phyloP scores from a whole-genome alignment of 1,284 basidiomycete species.

The Ceratobasidium sp. region DNA sequence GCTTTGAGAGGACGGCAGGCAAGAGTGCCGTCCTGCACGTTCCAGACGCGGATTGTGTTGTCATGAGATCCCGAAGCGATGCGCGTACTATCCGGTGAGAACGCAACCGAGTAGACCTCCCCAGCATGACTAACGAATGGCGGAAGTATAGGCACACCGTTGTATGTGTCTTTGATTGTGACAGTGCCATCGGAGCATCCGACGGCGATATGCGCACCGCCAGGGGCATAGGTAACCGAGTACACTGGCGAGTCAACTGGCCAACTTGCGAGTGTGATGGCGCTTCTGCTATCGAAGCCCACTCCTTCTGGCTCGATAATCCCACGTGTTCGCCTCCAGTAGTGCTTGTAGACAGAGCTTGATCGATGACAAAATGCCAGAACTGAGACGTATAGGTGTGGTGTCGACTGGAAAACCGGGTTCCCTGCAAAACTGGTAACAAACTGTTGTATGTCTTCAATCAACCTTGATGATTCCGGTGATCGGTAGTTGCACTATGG shows the following conservation, averaged over 20 bases:
- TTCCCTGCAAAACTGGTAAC: background rate
- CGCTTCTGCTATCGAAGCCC: too few relatives aligned
- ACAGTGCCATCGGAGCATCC: too few relatives aligned
- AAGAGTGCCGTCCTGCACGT: slow-evolving; percentile 14
- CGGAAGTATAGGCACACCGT: too few relatives aligned
- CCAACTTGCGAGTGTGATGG: too few relatives aligned
- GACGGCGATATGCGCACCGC: too few relatives aligned
- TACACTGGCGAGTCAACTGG: too few relatives aligned
- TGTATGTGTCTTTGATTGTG: too few relatives aligned
- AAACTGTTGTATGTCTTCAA: background rate
- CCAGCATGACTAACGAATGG: background rate
- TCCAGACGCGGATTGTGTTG: slow-evolving; percentile 4
- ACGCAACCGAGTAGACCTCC: background rate
- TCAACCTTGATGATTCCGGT: background rate
- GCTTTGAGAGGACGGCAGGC: slow-evolving; percentile 31
- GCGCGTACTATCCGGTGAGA: background rate
- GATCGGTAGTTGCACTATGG: background rate
- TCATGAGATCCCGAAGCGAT: slow-evolving; percentile 15
- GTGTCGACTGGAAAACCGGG: background rate
- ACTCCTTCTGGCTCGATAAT: background rate
- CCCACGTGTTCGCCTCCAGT: background rate
- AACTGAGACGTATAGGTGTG: background rate
- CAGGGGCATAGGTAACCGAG: too few relatives aligned
- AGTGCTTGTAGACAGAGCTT: background rate
- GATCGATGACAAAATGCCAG: background rate